Base-by-base conservation (phyloP, 2,329 filamentous ascomycete genomes). In the Pseudocercospora musae region DNA sequence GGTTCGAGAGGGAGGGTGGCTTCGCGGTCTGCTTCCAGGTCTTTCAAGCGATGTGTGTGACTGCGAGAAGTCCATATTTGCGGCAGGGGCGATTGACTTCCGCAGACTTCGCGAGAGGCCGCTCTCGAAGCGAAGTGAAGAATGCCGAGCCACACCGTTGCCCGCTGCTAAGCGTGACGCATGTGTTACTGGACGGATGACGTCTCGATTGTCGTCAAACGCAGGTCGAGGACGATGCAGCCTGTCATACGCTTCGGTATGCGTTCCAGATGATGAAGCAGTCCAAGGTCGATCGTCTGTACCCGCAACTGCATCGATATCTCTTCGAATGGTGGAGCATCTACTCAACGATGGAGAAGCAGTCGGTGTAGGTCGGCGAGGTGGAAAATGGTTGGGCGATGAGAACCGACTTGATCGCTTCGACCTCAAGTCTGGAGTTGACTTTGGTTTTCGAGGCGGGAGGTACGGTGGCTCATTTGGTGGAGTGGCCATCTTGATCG, bases 121-220 rank as follows among this genome's bases (percentile, higher is more conserved):
- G 49, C 63, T 57, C 33, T 67, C 58, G 23, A 65, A 67, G 8
- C 66, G 64, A 11, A 70, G 60, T 31, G 68, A 70, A 23, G 70
- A 68, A 48, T 67, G 69, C n/a, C 69, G 64, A 33, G 55, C 57
- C 11, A 54, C 27, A 23, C 52, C 31, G 31, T 40, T 54, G 23
- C 57, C 48, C 50, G 46, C 49, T 25, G 40, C 33, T 53, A 55
- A 37, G 11, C 40, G 20, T 49, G 54, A 48, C 49, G 15, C 44
- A 40, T 33, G 25, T 42, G 33, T 48, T 18, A 56, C 55, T 56
- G 27, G 54, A 10, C 54, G 54, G 20, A 57, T 48, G 54, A 57
- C 54, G 54, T 57, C 54, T 57, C 21, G 50, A 37, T 54, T 29
- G 25, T 37, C 9, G 50, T 54, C 50, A 21, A 54, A 54, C 25